Conservation (phyloP, 768 basidiomycete genomes). For the Boletellus sp. region DNA sequence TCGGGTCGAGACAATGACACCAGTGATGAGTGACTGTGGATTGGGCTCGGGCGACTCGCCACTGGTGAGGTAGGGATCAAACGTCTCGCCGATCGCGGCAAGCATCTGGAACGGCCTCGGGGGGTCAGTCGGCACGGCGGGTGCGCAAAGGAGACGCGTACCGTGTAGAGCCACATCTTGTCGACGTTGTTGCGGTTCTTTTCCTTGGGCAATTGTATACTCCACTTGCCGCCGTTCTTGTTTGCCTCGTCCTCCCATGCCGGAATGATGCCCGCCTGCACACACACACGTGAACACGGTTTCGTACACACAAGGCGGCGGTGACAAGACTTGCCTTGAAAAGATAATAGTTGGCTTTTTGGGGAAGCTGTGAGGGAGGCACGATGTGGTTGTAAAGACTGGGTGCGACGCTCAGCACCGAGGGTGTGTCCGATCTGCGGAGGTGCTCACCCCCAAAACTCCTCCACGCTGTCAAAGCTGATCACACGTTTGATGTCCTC, state of each 20-base stretch:
- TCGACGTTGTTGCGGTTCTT: conserved; percentile 85
- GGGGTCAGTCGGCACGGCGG: conserved; percentile 1
- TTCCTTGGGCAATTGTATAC: conserved; percentile 93
- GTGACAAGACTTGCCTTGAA: conserved; percentile 77
- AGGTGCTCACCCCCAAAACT: conserved; percentile 90
- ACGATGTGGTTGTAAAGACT: conserved; percentile 97
- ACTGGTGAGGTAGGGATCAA: conserved; percentile 77
- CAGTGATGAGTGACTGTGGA: conserved; percentile 71
- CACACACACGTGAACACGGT: conserved; percentile 1
- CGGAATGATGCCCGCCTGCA: conserved; percentile 89
- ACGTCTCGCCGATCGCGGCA: conserved; percentile 98
- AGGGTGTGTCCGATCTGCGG: not conserved
- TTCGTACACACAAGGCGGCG: not conserved
- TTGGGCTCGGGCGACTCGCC: conserved; percentile 40
- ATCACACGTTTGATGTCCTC: conserved; percentile 98
- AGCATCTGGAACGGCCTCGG: conserved; percentile 73
- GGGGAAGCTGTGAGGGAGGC: conserved; percentile 86
- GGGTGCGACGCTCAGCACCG: conserved; percentile 12
- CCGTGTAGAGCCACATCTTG: conserved; percentile 98
- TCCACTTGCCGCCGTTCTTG: conserved; percentile 98
- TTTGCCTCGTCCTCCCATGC: conserved; percentile 98
- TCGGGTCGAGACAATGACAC: conserved; percentile 92
- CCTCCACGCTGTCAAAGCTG: conserved; percentile 94
- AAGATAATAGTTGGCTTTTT: conserved; percentile 98
- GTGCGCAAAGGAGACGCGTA: conserved; percentile 32